These are phyloP conservation scores for Puccinia polysora DNA, from an alignment of 1,284 basidiomycete species.

Conservation along the genomic window DNA sequence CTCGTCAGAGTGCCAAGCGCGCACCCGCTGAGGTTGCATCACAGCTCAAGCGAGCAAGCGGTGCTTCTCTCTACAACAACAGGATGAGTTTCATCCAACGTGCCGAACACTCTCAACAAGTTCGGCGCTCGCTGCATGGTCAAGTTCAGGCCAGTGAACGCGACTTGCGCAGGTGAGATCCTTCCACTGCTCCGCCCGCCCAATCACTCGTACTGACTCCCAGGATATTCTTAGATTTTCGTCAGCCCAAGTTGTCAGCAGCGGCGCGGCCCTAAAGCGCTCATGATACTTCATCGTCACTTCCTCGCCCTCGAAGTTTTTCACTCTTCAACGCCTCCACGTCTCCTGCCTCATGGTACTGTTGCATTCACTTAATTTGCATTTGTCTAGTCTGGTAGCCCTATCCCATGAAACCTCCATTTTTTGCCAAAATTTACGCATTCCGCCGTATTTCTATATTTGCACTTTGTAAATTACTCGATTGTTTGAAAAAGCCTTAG, in stretches of 20 bases:
- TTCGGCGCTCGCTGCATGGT: constrained; percentile 9
- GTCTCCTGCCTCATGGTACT: too few species aligned
- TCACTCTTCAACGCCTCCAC: too few species aligned
- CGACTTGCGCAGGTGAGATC: constrained; percentile 31
- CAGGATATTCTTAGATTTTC: constrained; percentile 19
- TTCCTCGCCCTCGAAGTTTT: too few species aligned
- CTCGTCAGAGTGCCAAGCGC: constrained; percentile 53
- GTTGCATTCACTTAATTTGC: too few species aligned
- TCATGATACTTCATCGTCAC: too few species aligned
- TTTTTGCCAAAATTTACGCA: too few species aligned
- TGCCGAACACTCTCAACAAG: constrained; percentile 54
- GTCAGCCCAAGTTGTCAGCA: constrained; percentile 22
- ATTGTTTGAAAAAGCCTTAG: too few species aligned
- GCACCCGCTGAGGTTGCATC: constrained; percentile 49
- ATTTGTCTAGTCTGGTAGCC: too few species aligned
- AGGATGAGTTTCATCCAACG: constrained; percentile 83
- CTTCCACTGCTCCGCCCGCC: background rate
- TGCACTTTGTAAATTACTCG: too few species aligned
- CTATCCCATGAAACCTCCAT: too few species aligned
- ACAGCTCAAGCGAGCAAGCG: constrained; percentile 74
- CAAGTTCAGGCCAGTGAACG: constrained; percentile 17
- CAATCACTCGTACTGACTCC: background rate
- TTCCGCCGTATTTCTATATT: too few species aligned
- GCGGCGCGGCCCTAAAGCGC: constrained; percentile 15
- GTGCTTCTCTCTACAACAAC: constrained; percentile 86